These are phyloP conservation scores for Suhomyces canberraensis DNA, from an alignment of 805 yeast species.

Conservation along the genomic window DNA sequence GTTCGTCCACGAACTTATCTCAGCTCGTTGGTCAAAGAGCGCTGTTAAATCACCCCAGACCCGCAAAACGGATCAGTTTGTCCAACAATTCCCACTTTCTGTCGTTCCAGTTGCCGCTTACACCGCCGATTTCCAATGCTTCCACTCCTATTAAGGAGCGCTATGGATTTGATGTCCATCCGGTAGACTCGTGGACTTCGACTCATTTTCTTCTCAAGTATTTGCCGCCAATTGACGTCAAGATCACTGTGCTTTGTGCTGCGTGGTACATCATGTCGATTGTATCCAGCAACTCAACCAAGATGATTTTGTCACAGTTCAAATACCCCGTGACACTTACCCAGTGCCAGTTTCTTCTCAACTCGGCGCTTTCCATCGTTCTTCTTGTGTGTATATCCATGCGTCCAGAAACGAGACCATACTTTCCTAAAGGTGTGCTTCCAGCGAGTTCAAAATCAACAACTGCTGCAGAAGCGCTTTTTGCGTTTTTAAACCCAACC, in stretches of 20 bases:
- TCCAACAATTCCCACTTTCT: constrained; percentile 11
- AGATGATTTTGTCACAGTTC: constrained; percentile 66
- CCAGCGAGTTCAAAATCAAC: constrained; percentile 27
- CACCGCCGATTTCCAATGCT: constrained; percentile 34
- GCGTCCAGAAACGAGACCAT: constrained; percentile 21
- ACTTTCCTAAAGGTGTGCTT: constrained; percentile 47
- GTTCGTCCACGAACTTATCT: constrained; percentile 32
- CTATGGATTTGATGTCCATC: neutral
- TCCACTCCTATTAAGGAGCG: constrained; percentile 30
- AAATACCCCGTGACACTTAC: constrained; percentile 86
- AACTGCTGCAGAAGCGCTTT: constrained; percentile 18
- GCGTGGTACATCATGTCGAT: constrained; percentile 83
- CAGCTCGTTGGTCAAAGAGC: constrained; percentile 14
- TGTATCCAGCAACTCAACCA: constrained; percentile 76
- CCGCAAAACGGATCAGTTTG: constrained; percentile 12
- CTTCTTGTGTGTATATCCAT: constrained; percentile 37
- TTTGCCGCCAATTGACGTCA: constrained; percentile 24
- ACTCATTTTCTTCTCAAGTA: too few species aligned
- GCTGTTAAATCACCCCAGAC: constrained; percentile 17
- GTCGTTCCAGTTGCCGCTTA: constrained; percentile 21
- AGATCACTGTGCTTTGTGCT: constrained; percentile 48
- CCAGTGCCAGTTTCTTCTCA: constrained; percentile 78
- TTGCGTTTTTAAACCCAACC: constrained; percentile 53
- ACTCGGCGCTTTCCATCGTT: constrained; percentile 55
- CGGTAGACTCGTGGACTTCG: neutral